Evolutionary conservation across 257 asterid genomes (phyloP).

Genomic region (Schizonepeta tenuifolia): DNA sequence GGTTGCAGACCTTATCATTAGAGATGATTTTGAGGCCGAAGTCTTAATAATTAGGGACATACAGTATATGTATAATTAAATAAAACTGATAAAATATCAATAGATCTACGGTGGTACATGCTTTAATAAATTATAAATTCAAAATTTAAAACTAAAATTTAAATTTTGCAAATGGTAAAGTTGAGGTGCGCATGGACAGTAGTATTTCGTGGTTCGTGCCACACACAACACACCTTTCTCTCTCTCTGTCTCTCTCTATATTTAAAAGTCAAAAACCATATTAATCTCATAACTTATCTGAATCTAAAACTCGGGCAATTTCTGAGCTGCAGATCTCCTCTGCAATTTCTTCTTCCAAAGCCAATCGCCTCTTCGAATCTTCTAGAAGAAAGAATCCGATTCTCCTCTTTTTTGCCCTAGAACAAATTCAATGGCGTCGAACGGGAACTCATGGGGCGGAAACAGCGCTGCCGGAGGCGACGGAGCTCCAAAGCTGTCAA

Average conservation of each 20-base stretch:
- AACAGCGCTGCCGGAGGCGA: slow-evolving; percentile 28
- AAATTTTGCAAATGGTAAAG: not conserved
- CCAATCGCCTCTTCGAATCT: not conserved
- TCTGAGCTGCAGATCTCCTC: slow-evolving; percentile 3
- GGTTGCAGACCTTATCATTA: no score
- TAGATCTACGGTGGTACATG: no score
- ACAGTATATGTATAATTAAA: no score
- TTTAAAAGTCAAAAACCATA: not conserved
- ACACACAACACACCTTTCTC: not conserved
- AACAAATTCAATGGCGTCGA: slow-evolving; percentile 32
- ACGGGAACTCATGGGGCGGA: slow-evolving; percentile 38
- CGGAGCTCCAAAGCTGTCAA: slow-evolving; percentile 39
- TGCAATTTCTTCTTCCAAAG: not conserved
- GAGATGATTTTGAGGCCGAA: no score
- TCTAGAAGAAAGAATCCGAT: not conserved
- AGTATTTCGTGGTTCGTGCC: not conserved
- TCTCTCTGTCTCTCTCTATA: not conserved
- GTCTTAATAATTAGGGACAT: no score
- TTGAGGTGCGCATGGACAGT: not conserved
- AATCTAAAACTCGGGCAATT: not conserved
- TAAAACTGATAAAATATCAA: no score
- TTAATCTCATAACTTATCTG: not conserved
- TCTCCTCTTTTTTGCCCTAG: not conserved
- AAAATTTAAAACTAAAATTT: not conserved
- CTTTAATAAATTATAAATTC: not conserved